A percentile compares a stretch with the other conserved stretches of the same genome.
These are phyloP conservation scores for Coemansia sp. DNA, from an alignment of 192 early-diverging fungal species.

Conservation along the genomic window DNA sequence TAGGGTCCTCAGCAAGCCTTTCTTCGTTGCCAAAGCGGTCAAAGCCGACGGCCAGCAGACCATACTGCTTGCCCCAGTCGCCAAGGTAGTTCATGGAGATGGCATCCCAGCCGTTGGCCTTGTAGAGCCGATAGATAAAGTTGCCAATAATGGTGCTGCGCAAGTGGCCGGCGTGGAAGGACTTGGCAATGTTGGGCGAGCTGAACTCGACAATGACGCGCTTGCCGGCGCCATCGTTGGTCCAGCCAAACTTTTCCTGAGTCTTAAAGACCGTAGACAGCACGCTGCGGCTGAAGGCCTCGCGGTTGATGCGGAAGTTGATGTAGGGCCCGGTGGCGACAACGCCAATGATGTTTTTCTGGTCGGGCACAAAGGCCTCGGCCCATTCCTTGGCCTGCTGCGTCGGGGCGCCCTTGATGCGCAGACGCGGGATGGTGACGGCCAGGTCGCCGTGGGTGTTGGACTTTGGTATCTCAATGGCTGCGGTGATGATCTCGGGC, in stretches of 20 bases:
- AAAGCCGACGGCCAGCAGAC: slow-evolving; percentile 88
- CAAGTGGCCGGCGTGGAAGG: slow-evolving; percentile 97
- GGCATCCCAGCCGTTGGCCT: slow-evolving; percentile 86
- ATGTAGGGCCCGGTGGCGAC: slow-evolving; percentile 65
- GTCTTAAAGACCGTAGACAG: slow-evolving; percentile 54
- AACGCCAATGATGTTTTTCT: slow-evolving; percentile 52
- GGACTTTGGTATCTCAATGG: slow-evolving; percentile 59
- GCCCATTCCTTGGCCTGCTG: slow-evolving; percentile 60
- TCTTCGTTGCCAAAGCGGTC: slow-evolving; percentile 77
- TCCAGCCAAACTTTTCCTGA: slow-evolving; percentile 60
- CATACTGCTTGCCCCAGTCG: slow-evolving; percentile 99
- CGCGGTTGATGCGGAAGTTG: slow-evolving; percentile 68
- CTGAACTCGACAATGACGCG: slow-evolving; percentile 86
- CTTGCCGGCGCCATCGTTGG: slow-evolving; percentile 65
- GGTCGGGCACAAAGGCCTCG: slow-evolving; percentile 59
- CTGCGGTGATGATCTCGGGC: slow-evolving; percentile 48
- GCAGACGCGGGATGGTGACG: slow-evolving; percentile 62
- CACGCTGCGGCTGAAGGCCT: slow-evolving; percentile 52
- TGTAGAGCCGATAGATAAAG: slow-evolving; percentile 78
- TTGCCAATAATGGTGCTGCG: slow-evolving; percentile 96
- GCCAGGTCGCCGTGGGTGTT: slow-evolving; percentile 67
- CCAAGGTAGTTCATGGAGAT: slow-evolving; percentile 95
- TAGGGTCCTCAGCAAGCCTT: slow-evolving; percentile 72
- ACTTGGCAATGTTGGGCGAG: slow-evolving; percentile 98
- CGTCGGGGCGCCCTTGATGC: slow-evolving; percentile 67